Evolutionary conservation across 139 green algal genomes (phyloP), one percentile per base, ranked within the genome.

Genomic region (Auxenochlorella pyrenoidosa): DNA sequence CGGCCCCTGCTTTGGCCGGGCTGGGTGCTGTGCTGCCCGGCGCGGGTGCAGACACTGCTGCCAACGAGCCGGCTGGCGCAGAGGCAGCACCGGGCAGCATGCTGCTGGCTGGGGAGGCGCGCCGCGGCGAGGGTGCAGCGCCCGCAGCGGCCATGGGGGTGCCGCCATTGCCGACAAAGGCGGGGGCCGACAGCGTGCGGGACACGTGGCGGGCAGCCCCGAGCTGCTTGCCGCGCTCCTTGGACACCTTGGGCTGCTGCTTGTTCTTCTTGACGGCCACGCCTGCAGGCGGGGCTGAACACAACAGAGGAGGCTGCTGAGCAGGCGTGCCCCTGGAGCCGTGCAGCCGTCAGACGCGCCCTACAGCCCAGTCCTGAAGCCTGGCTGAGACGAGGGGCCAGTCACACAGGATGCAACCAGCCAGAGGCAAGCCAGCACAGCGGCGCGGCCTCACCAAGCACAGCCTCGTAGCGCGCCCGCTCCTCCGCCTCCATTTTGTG

Each of bases 391-490:
- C n/a, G n/a, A n/a, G n/a, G n/a, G n/a, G n/a, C n/a, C n/a, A n/a
- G n/a, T n/a, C n/a, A n/a, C n/a, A n/a, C n/a, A n/a, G n/a, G n/a
- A n/a, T n/a, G n/a, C n/a, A n/a, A n/a, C n/a, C n/a, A n/a, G n/a
- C n/a, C n/a, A n/a, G n/a, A n/a, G n/a, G n/a, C n/a, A n/a, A n/a
- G n/a, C n/a, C n/a, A n/a, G n/a, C n/a, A n/a, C n/a, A n/a, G n/a
- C n/a, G n/a, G n/a, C n/a, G n/a, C n/a, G n/a, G n/a, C n/a, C 79
- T 41, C 80, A 79, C 60, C 85, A 8, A 68, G 51, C 43, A 71
- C 75, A 30, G 73, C 76, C 75, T 88, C 75, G 63, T 88, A 88
- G 21, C 78, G 78, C 15, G 78, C 34, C 65, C 86, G 86, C 51
- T 89, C 86, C 86, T 89, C 86, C 3, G 10, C 59, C 79, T 89